Conservation (phyloP, 441 rosid species). For the Biscutella laevigata region DNA sequence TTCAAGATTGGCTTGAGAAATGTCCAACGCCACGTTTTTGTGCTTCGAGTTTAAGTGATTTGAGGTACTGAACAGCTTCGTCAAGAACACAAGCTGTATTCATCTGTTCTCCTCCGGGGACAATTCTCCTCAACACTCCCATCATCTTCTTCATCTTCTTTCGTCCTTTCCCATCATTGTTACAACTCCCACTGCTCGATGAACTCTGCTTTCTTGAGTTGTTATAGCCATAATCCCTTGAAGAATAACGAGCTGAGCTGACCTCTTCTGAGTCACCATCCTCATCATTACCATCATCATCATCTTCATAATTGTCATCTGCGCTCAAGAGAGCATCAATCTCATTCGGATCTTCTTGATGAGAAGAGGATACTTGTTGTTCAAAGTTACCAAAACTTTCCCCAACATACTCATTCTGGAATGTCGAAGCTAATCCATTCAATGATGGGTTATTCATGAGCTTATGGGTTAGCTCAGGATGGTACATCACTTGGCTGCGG, state of each 20-base stretch:
- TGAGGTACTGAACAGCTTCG: constrained; percentile 81
- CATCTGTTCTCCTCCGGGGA: constrained; percentile 76
- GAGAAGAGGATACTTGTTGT: constrained; percentile 40
- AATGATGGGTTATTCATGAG: constrained; percentile 33
- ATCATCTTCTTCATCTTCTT: constrained; percentile 75
- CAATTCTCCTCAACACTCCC: constrained; percentile 60
- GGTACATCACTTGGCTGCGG: constrained; percentile 64
- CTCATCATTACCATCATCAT: constrained; percentile 27
- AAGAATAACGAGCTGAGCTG: constrained; percentile 55
- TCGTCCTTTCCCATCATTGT: constrained; percentile 40
- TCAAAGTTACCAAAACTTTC: constrained; percentile 26
- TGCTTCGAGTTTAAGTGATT: constrained; percentile 71
- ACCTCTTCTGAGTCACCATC: constrained; percentile 60
- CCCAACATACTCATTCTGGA: constrained; percentile 34
- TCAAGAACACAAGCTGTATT: constrained; percentile 58
- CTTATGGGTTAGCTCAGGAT: constrained; percentile 60
- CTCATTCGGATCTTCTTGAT: constrained; percentile 74
- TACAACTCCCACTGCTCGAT: constrained; percentile 32
- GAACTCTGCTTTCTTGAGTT: constrained; percentile 34
- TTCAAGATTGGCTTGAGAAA: constrained; percentile 34
- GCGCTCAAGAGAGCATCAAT: constrained; percentile 73
- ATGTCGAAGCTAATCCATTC: constrained; percentile 26
- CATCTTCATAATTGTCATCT: constrained; percentile 54
- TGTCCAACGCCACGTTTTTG: constrained; percentile 58
- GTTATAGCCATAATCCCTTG: constrained; percentile 34